Evolutionary conservation across 495 filamentous ascomycete species (phyloP).

Genomic region (Penicillium longicatenatum): DNA sequence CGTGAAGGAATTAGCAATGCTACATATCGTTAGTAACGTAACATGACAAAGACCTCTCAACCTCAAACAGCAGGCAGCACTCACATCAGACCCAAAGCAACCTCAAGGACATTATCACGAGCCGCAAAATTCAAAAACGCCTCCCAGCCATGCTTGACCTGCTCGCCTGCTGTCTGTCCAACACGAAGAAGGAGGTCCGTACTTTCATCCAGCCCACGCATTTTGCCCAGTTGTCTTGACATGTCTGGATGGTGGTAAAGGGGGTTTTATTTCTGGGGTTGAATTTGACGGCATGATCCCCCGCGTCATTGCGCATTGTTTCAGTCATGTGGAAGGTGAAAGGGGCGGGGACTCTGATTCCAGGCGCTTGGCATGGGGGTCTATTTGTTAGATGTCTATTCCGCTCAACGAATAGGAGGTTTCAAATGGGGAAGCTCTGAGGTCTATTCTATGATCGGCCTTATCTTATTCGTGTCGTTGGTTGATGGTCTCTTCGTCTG

Average conservation of each 20-base stretch:
- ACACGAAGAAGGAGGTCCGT: constrained; percentile 25
- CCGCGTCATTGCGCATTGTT: constrained; percentile 20
- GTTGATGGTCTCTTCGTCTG: not conserved
- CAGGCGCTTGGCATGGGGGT: constrained; percentile 19
- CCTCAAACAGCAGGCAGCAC: constrained; percentile 10
- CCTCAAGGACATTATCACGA: constrained; percentile 73
- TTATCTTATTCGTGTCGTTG: not conserved
- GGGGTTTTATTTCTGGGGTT: not conserved
- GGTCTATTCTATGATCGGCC: not conserved
- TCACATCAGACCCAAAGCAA: constrained; percentile 75
- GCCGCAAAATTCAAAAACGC: constrained; percentile 73
- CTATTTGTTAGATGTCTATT: not conserved
- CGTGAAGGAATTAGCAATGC: constrained; percentile 72
- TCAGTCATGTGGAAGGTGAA: constrained; percentile 15
- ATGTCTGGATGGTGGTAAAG: not conserved
- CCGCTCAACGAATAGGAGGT: not conserved
- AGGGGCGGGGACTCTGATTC: constrained; percentile 7
- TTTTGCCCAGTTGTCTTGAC: constrained; percentile 4
- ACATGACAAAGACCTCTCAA: not conserved
- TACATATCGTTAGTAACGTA: constrained; percentile 21
- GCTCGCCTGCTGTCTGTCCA: constrained; percentile 35
- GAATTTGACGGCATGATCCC: not conserved
- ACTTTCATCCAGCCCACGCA: constrained; percentile 39
- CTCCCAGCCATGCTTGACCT: constrained; percentile 49
- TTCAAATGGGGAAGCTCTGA: not conserved